A percentile compares a stretch with the other conserved stretches of the same genome.
phyloP scores from a whole-genome alignment of 805 yeast species.

The Hanseniaspora valbyensis region DNA sequence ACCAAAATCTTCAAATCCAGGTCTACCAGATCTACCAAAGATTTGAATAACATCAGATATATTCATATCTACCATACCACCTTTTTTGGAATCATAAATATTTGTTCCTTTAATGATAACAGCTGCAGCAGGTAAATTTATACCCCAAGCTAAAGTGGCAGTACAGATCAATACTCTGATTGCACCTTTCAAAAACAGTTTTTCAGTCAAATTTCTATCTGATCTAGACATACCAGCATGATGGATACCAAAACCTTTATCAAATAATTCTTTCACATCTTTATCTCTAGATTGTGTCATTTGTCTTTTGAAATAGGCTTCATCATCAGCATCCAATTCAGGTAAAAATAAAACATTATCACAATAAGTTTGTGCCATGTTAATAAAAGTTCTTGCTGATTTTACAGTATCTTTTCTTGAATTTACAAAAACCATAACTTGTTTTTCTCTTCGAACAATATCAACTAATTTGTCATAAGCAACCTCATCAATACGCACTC shows the following conservation, averaged over 20 bases:
- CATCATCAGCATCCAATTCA: slow-evolving; percentile 18
- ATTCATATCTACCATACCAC: slow-evolving; percentile 89
- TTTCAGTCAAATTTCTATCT: slow-evolving; percentile 82
- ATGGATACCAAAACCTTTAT: slow-evolving; percentile 79
- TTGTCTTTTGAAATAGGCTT: slow-evolving; percentile 46
- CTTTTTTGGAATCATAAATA: slow-evolving; percentile 84
- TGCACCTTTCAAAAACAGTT: slow-evolving; percentile 73
- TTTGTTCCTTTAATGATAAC: slow-evolving; percentile 95
- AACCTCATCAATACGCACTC: slow-evolving; percentile 62
- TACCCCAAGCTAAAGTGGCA: slow-evolving; percentile 99
- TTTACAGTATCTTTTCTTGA: slow-evolving; percentile 86
- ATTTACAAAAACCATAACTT: slow-evolving; percentile 94
- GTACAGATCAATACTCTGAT: slow-evolving; percentile 88
- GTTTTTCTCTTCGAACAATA: slow-evolving; percentile 59
- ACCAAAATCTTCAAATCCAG: slow-evolving; percentile 87
- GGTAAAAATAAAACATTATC: slow-evolving; percentile 39
- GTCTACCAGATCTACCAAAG: slow-evolving; percentile 99
- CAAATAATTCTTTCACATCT: slow-evolving; percentile 72
- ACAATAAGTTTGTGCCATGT: slow-evolving; percentile 49
- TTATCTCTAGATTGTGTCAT: slow-evolving; percentile 59
- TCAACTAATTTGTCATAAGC: slow-evolving; percentile 66
- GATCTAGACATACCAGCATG: slow-evolving; percentile 94
- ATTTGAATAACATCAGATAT: slow-evolving; percentile 95
- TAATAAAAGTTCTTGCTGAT: slow-evolving; percentile 62
- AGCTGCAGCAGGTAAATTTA: slow-evolving; percentile 93